Percentiles rank a stretch among this genome's conserved stretches.
Evolutionary conservation across 495 filamentous ascomycete species (phyloP).

Genomic region (Entonaema liquescens): DNA sequence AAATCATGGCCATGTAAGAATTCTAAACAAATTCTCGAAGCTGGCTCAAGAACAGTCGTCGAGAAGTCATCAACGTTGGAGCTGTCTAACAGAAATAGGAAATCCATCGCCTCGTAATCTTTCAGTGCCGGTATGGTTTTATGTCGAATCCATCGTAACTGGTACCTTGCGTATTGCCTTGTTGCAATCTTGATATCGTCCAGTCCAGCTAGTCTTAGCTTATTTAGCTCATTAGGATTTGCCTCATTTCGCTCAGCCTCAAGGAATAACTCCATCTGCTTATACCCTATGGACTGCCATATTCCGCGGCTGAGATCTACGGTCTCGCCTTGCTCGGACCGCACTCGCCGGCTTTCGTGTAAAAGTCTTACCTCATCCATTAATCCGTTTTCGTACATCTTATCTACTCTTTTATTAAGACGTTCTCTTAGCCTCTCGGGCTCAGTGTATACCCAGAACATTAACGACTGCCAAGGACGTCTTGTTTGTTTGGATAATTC

Average conservation of each 20-base stretch:
- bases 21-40: slow-evolving; percentile 63
- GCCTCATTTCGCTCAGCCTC: slow-evolving; percentile 54
- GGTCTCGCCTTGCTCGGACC: slow-evolving; percentile 56
- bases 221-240: slow-evolving; percentile 47
- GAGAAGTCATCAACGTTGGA: slow-evolving; percentile 67
- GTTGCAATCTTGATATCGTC: slow-evolving; percentile 77
- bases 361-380: slow-evolving; percentile 70
- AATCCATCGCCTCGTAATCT: slow-evolving; percentile 57
- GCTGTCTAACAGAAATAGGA: slow-evolving; percentile 79
- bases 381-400: slow-evolving; percentile 81
- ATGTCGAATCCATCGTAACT: slow-evolving; percentile 85
- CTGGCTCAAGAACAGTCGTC: slow-evolving; percentile 68
- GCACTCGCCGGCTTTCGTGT: slow-evolving; percentile 60
- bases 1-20: slow-evolving; percentile 67
- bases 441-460: slow-evolving; percentile 89
- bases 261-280: slow-evolving; percentile 81
- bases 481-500: slow-evolving; percentile 5
- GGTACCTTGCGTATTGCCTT: slow-evolving; percentile 83
- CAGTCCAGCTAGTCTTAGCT: slow-evolving; percentile 49
- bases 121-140: slow-evolving; percentile 75
- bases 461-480: slow-evolving; percentile 68
- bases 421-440: slow-evolving; percentile 70
- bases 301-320: slow-evolving; percentile 83
- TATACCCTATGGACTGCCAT: slow-evolving; percentile 96
- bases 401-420: slow-evolving; percentile 78